Evolutionary conservation across 2,329 filamentous ascomycete species (phyloP), one percentile per base, ranked within the genome.

Genomic region (Nigrospora sphaerica): DNA sequence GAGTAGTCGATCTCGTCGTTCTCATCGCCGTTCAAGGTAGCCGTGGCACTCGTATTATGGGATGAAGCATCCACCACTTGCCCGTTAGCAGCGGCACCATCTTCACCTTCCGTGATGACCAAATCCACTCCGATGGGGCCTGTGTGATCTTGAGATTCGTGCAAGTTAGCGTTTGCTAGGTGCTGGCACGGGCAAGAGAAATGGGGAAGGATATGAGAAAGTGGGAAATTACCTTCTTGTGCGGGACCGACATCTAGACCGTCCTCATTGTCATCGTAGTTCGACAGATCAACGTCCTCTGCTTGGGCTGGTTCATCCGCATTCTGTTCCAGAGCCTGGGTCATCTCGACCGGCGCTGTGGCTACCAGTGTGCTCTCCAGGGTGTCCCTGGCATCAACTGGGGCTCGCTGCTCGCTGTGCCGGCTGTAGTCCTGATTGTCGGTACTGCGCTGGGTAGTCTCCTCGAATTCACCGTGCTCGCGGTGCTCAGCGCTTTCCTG

Each of bases 1-100:
- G 60, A 59, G 44, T 67, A 64, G 47, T 66, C 61, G 39, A 65
- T 66, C 43, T 62, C 59, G 43, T 61, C 59, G 33, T 61, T 54
- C 23, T 62, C 61, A 18, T 62, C 61, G 17, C 57, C 55, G 32
- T 58, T 58, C 6, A 65, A 52, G 38, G 61, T 64, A 14, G 56
- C 60, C 10, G 63, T 64, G 13, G 61, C 63, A 46, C 64, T 65
- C 28, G 61, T 65, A 42, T 57, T 58, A 11, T 63, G 58, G 12
- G 65, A 67, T 17, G 57, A 61, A 46, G 57, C 59, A n/a, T 52
- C 60, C 35, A 62, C 63, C 16, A 49, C 52, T 33, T 56, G 46
- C 33, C 55, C 55, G 39, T 52, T 49, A 7, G 28, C 19, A 13
- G 23, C 23, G 23, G 23, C 23, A 6, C 6, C 23, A 10, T 9